These are phyloP conservation scores for Aspergillus brasiliensis DNA, from an alignment of 2,329 filamentous ascomycete species.

Conservation along the genomic window DNA sequence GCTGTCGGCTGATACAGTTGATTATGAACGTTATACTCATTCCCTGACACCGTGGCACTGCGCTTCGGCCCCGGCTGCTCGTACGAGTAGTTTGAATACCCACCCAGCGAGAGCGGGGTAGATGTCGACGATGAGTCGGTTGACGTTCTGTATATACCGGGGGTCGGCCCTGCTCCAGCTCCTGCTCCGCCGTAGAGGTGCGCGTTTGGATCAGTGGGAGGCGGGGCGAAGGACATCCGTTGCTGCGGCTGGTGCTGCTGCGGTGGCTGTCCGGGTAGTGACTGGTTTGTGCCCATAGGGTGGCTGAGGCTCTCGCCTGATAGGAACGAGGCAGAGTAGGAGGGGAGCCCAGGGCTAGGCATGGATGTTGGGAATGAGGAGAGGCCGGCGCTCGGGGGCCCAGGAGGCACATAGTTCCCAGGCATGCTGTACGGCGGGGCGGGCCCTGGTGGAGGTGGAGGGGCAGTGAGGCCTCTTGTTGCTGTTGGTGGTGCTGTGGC, in stretches of 20 bases:
- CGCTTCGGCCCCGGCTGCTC: slow-evolving; percentile 32
- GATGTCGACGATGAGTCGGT: slow-evolving; percentile 20
- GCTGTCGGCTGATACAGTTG: slow-evolving; percentile 52
- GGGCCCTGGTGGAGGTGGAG: slow-evolving; percentile 24
- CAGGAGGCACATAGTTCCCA: slow-evolving; percentile 35
- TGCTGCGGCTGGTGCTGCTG: not conserved
- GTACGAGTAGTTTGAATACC: slow-evolving; percentile 48
- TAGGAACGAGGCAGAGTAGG: slow-evolving; percentile 31
- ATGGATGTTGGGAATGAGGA: slow-evolving; percentile 30
- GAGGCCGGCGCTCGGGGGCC: slow-evolving; percentile 38
- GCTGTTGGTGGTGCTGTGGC: not conserved
- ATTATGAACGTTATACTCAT: slow-evolving; percentile 48
- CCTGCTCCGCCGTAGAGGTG: slow-evolving; percentile 30
- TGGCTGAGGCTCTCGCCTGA: slow-evolving; percentile 14
- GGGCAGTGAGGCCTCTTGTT: slow-evolving; percentile 12
- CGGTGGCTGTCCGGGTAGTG: not conserved
- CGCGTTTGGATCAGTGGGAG: slow-evolving; percentile 37
- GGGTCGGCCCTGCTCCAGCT: no score
- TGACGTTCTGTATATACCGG: not conserved
- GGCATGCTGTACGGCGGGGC: slow-evolving; percentile 27
- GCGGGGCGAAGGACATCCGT: slow-evolving; percentile 32
- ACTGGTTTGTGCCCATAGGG: not conserved
- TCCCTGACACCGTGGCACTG: slow-evolving; percentile 19
- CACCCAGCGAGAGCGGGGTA: slow-evolving; percentile 34
- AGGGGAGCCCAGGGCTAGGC: slow-evolving; percentile 30